Base-by-base conservation (phyloP, 208 protist species). In the Trypanosoma vivax region DNA sequence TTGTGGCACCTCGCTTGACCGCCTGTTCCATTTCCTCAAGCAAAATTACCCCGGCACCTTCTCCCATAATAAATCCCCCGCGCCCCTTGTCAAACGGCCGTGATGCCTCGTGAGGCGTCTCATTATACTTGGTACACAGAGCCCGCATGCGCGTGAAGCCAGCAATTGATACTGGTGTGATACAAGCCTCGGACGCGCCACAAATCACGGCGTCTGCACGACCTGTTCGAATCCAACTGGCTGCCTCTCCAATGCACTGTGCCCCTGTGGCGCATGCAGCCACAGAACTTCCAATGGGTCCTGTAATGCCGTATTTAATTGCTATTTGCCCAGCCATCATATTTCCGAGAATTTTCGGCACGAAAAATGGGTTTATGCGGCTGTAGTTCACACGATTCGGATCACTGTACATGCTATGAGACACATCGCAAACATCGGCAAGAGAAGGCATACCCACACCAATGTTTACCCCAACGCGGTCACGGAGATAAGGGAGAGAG, bases 231-330 rank as follows among this genome's bases (percentile, higher is more conserved):
- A 99, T 90, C 65, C 96, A 88, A 19, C 63, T 51, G 0, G 79
- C 85, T 5, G 94, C 89, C 42, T 99, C 97, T 6, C 90, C 96
- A 63, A 99, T 97, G 38, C 92, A 83, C 57, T 99, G 92, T 0
- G 96, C 94, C 6, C 97, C 98, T 1, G 97, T 99, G 2, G 98
- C 96, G 66, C 98, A 99, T 6, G 98, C 98, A 2, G 95, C 98
- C 5, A 95, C 84, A 23, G 76, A 75, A 37, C 91, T 87, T 24
- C 95, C 75, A 47, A 96, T 94, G 3, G 96, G 96, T 0, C 97
- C 97, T 31, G 69, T 65, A 14, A 97, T 52, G 13, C 74, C 73
- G 53, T 98, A 78, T 14, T 60, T 38, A 4, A 98, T 98, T 14
- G 86, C 78, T 34, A 96, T 77, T 14, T 81, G 61, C 14, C 96